These are phyloP conservation scores for Candida insectorum DNA, from an alignment of 805 yeast species.

Conservation along the genomic window DNA sequence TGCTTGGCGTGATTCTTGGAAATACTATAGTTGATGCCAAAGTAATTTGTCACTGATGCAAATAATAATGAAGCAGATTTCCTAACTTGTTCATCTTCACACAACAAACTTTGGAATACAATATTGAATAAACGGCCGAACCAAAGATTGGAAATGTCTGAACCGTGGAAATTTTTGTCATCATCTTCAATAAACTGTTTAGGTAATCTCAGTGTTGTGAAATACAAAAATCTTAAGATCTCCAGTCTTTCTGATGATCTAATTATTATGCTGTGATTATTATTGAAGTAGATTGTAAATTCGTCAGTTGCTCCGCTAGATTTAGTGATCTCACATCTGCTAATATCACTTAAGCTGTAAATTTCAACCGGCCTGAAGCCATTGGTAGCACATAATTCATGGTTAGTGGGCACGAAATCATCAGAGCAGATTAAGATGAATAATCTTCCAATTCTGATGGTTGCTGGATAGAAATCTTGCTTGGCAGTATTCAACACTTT, in stretches of 20 bases:
- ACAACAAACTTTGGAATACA: constrained; percentile 65
- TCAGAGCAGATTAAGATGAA: constrained; percentile 52
- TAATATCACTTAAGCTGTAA: constrained; percentile 28
- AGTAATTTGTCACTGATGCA: constrained; percentile 58
- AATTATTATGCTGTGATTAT: constrained; percentile 24
- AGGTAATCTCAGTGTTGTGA: constrained; percentile 55
- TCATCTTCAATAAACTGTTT: constrained; percentile 24
- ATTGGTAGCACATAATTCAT: constrained; percentile 20
- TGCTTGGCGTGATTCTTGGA: constrained; percentile 53
- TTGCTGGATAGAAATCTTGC: constrained; percentile 56
- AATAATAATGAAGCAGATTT: constrained; percentile 61
- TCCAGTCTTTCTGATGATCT: constrained; percentile 44
- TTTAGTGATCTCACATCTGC: constrained; percentile 32
- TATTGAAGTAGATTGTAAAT: constrained; percentile 30
- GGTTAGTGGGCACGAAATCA: constrained; percentile 17
- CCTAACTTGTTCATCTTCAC: constrained; percentile 55
- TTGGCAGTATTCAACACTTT: constrained; percentile 47
- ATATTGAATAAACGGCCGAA: constrained; percentile 63
- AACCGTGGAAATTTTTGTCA: constrained; percentile 14
- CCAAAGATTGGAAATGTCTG: constrained; percentile 24
- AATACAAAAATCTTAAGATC: constrained; percentile 67
- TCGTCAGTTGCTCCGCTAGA: constrained; percentile 29
- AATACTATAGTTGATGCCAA: constrained; percentile 58
- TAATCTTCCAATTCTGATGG: constrained; percentile 66
- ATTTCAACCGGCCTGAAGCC: constrained; percentile 35